Evolutionary conservation across 2,329 filamentous ascomycete genomes (phyloP), one percentile per base, ranked within the genome.

Genomic region (Thermoascus crustaceus): DNA sequence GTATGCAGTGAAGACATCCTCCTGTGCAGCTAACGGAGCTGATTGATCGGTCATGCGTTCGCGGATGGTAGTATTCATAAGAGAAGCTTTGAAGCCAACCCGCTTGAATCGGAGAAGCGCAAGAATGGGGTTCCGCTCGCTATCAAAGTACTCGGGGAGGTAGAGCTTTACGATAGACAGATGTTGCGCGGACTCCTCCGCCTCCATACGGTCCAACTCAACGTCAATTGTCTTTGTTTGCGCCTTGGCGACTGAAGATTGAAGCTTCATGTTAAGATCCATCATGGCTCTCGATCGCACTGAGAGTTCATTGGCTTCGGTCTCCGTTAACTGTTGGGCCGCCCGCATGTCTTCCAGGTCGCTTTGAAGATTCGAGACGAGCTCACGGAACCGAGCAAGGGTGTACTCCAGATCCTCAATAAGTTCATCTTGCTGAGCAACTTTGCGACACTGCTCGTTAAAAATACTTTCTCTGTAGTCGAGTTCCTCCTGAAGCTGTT

Each of bases 171-270:
- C 75, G 48, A 98, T 94, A 11, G 80, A 76, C 18, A 98, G 72
- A 52, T 96, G 88, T 55, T 95, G 84, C 24, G 79, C 73, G 2
- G 87, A 85, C 64, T 96, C 86, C 49, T 93, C 82, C 0, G 88
- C 87, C 49, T 94, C 86, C 54, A 96, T 75, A 38, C 83, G 81
- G 35, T 82, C 77, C 38, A 96, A 68, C 57, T 96, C 88, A 19
- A 95, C 71, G 47, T 95, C 88, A 43, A 98, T 94, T 0, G 87
- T 87, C 67, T 94, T 96, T 52, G 85, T 80, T 58, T 94, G 89
- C 2, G 89, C 83, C 67, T 94, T 94, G 25, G 86, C 76, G 7
- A 87, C 87, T 8, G 87, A 93, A 37, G 84, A 76, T 54, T 94
- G 89, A 27, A 98, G 73, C 63, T 94, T 93, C 73, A 89, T 76